Base-by-base conservation (phyloP, 202 grass and related monocot species). In the Schoenoplectus triqueter region DNA sequence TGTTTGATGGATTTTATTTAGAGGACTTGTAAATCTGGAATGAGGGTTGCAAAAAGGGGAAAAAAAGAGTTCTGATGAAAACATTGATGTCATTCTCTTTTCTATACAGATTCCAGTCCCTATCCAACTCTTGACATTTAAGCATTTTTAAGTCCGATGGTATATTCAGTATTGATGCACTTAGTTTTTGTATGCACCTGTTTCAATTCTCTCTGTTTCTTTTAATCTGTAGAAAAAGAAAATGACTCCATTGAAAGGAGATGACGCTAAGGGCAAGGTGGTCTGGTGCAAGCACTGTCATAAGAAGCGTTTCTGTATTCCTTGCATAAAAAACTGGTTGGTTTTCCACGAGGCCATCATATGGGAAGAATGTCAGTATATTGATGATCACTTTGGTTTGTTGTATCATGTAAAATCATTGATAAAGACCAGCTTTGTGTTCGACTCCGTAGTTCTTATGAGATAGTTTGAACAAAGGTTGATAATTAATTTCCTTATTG, bases 301-400 rank as follows among this genome's bases (percentile, higher is more conserved):
- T 0, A 91, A 19, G 40, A 97, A 93, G 45, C 82, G 88, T 44
- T 94, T 83, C 80, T 94, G 95, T 82, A 17, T 50, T 7, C 64
- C 69, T 54, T 97, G 94, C 79, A 94, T 92, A 10, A 44, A 40
- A 4, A 73, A 15, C 79, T 97, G 94, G 94, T 97, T 21, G 2
- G 85, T 69, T 48, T 18, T 84, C n/a, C n/a, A n/a, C n/a, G 31
- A 31, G 31, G 31, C 1, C 31, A 31, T 31, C 31, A 31, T 31
- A 31, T 31, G 31, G 31, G 1, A 31, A 31, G 31, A 31, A 31
- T 31, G 31, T 31, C 31, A 31, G 31, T 31, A 31, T 31, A 31
- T 31, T 31, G 31, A 31, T 31, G 31, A 31, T 31, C 31, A 31
- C 1, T 31, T 31, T 31, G 31, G 31, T n/a, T n/a, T n/a, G n/a